These are phyloP conservation scores for Saxophila tyrrhenica DNA, from an alignment of 495 filamentous ascomycete genomes.

Conservation along the genomic window DNA sequence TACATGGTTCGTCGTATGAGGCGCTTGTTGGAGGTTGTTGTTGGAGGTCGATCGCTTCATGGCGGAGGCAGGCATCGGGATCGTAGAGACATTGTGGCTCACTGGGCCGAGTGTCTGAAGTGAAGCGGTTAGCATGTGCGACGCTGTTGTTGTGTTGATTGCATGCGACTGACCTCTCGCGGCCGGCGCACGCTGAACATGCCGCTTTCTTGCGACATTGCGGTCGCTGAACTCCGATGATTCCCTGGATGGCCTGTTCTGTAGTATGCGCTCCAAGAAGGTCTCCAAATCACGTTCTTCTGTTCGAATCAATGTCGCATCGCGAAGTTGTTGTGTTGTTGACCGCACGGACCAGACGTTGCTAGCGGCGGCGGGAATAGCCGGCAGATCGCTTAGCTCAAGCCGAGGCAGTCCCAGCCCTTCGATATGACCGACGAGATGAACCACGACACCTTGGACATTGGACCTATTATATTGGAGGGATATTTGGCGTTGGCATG, in stretches of 20 bases:
- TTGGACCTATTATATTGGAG: too few relatives aligned
- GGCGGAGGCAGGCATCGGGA: conserved; percentile 86
- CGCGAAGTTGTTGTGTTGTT: too few relatives aligned
- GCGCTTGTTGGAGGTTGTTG: conserved; percentile 45
- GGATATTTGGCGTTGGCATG: too few relatives aligned
- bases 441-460: background rate
- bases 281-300: background rate
- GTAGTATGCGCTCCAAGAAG: too few relatives aligned
- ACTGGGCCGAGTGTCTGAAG: conserved; percentile 65
- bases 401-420: background rate
- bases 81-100: conserved; percentile 58
- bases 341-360: background rate
- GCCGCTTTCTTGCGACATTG: conserved; percentile 26
- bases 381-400: background rate
- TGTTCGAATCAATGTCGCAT: background rate
- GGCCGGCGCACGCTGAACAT: conserved; percentile 33
- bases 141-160: background rate
- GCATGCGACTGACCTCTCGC: conserved; percentile 28
- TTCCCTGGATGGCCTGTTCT: too few relatives aligned
- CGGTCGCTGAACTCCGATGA: too few relatives aligned
- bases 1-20: conserved; percentile 55
- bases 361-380: background rate
- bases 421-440: background rate
- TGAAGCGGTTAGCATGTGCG: background rate
- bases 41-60: conserved; percentile 89